Evolutionary conservation across 1,139 yeast genomes (phyloP).

Genomic region (Sporopachydermia cereana): DNA sequence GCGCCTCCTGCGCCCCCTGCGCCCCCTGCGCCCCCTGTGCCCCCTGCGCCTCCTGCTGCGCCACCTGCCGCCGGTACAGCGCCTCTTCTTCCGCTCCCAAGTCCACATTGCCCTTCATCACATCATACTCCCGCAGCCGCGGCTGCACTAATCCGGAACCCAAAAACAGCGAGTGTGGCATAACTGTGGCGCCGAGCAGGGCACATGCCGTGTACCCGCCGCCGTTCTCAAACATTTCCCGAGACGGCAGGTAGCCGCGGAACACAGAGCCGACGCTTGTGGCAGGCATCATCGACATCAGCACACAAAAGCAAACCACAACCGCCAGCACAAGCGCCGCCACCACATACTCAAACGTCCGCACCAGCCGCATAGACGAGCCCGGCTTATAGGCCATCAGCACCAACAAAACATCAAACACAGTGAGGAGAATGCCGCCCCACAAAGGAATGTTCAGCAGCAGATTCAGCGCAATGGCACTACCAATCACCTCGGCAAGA

Average conservation of each 20-base stretch:
- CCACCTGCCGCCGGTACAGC: conserved; percentile 24
- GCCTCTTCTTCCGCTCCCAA: conserved; percentile 14
- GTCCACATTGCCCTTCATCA: conserved; percentile 19
- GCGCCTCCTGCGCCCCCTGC: conserved; percentile 13
- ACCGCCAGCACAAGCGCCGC: conserved; percentile 58
- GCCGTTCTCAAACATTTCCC: conserved; percentile 44
- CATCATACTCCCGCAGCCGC: conserved; percentile 51
- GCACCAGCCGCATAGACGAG: conserved; percentile 49
- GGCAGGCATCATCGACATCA: conserved; percentile 41
- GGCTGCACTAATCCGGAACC: conserved; percentile 74
- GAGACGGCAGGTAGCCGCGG: conserved; percentile 62
- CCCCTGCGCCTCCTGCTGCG: conserved; percentile 16
- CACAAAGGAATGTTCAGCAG: conserved; percentile 58
- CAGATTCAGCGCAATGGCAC: conserved; percentile 74
- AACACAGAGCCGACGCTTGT: conserved; percentile 39
- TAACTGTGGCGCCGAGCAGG: conserved; percentile 71
- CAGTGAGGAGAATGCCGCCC: conserved; percentile 66
- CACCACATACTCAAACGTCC: conserved; percentile 55
- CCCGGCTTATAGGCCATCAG: conserved; percentile 68
- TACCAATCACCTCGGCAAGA: conserved; percentile 78
- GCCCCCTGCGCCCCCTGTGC: conserved; percentile 17
- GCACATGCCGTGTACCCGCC: conserved; percentile 71
- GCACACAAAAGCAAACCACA: conserved; percentile 57
- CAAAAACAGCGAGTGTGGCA: conserved; percentile 69
- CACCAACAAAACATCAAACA: conserved; percentile 61